Evolutionary conservation across 2,329 filamentous ascomycete genomes (phyloP), one percentile per base, ranked within the genome.

Genomic region (Lecanicillium sp.): DNA sequence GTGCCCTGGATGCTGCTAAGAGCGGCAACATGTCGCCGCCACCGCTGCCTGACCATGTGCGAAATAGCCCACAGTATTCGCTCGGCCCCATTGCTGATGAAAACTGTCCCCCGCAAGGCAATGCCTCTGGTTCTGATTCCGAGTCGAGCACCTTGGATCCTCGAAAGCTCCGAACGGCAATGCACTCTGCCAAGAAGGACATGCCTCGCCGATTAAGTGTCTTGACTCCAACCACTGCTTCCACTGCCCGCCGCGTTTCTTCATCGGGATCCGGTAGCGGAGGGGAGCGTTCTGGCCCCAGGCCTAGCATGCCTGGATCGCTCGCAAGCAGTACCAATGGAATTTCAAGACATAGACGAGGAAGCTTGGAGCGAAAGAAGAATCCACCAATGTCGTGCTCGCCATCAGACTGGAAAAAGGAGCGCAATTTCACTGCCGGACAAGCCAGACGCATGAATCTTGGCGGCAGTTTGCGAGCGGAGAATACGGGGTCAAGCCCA

Each of bases 371-470:
- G 53, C 61, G 70, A 34, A 63, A 69, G 27, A 61, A 65, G 37
- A 73, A 69, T 43, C 72, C 73, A 11, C 73, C 74, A 12, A 65
- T 77, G 48, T 54, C 62, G 25, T 76, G 70, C 54, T 71, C 70
- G 27, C 67, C 73, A 2, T 58, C 63, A 3, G 64, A 70, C 16
- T 49, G 48, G 39, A 59, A 53, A 36, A 44, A 52, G 13, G 57
- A 63, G 17, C 57, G 60, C 43, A 53, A 58, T 4, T 62, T 78
- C 45, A 76, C 72, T 9, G 59, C 68, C 2, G 72, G 71, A 3
- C 73, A 78, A 50, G 74, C 73, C 16, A 58, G 74, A 37, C 64
- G 74, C 33, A 77, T 78, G 73, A 71, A 75, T 47, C 55, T 77
- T 41, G 64, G 67, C 27, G 63, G 63, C 12, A 65, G 60, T 43